Conservation (phyloP, 768 basidiomycete genomes). For the Phaeolepiota aurea region DNA sequence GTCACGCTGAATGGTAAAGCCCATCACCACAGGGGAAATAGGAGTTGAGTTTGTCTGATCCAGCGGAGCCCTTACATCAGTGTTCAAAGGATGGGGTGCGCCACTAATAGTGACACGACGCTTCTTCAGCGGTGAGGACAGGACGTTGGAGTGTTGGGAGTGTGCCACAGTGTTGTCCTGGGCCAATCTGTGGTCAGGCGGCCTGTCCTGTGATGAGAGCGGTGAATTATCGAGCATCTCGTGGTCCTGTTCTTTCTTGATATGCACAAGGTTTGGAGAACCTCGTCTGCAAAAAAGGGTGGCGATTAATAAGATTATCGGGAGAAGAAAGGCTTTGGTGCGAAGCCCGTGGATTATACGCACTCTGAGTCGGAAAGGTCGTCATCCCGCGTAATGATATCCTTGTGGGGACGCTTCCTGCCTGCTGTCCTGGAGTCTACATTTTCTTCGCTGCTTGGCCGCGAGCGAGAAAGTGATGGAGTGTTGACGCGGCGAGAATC, state of each 20-base stretch:
- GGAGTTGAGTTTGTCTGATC: constrained; percentile 44
- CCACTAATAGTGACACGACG: constrained; percentile 69
- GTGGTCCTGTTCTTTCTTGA: constrained; percentile 61
- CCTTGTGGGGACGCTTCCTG: constrained; percentile 40
- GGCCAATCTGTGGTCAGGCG: constrained; percentile 11
- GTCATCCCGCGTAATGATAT: constrained; percentile 27
- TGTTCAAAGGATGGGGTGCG: constrained; percentile 44
- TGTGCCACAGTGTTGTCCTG: constrained; percentile 21
- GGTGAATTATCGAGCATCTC: constrained; percentile 32
- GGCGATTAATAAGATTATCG: constrained; percentile 2
- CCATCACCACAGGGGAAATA: constrained; percentile 61
- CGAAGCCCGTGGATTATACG: constrained; percentile 19
- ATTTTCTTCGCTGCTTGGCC: constrained; percentile 22
- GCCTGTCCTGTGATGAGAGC: constrained; percentile 17
- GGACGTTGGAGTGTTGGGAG: constrained; percentile 27
- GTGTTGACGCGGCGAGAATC: constrained; percentile 26
- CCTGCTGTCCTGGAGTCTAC: constrained; percentile 13
- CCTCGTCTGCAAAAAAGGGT: constrained; percentile 21
- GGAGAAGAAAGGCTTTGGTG: constrained; percentile 7
- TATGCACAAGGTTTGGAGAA: constrained; percentile 36
- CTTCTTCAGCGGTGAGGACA: constrained; percentile 46
- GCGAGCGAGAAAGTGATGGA: constrained; percentile 15
- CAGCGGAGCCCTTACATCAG: constrained; percentile 33
- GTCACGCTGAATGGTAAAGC: constrained; percentile 50
- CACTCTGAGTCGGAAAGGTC: constrained; percentile 36